These are phyloP conservation scores for Scheffersomyces cryptocercus DNA, from an alignment of 1,139 yeast species.

Conservation along the genomic window DNA sequence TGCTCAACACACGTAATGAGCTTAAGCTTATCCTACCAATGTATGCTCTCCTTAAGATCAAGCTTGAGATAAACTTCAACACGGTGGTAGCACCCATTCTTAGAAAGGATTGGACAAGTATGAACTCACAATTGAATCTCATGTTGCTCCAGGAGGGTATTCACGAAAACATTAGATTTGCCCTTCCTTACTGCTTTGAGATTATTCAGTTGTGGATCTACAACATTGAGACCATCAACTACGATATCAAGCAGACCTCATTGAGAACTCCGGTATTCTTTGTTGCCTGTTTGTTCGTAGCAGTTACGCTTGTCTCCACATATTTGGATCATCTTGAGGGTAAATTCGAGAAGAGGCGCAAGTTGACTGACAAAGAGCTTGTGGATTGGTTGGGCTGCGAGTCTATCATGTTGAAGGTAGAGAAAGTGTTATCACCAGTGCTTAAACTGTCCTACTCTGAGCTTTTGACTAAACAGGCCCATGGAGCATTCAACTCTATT, in stretches of 20 bases:
- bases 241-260: constrained; percentile 61
- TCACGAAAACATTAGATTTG: constrained; percentile 55
- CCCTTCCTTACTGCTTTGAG: constrained; percentile 57
- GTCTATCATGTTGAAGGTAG: constrained; percentile 54
- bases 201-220: constrained; percentile 70
- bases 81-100: constrained; percentile 60
- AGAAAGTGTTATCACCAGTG: constrained; percentile 45
- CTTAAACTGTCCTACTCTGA: constrained; percentile 48
- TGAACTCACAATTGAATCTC: constrained; percentile 53
- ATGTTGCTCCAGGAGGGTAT: constrained; percentile 42
- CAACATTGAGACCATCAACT: constrained; percentile 57
- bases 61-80: constrained; percentile 58
- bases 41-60: constrained; percentile 61
- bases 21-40: constrained; percentile 66
- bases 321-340: constrained; percentile 57
- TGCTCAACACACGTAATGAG: constrained; percentile 53
- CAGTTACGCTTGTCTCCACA: constrained; percentile 61
- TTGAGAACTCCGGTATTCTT: constrained; percentile 75
- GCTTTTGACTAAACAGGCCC: constrained; percentile 53
- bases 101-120: constrained; percentile 62
- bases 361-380: constrained; percentile 33
- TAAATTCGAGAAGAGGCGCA: constrained; percentile 8
- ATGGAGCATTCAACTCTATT: constrained; percentile 52
- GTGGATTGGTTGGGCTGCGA: constrained; percentile 50
- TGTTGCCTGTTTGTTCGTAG: constrained; percentile 64